Conservation (phyloP, 345 rosid genomes). For the Syzygium grande region DNA sequence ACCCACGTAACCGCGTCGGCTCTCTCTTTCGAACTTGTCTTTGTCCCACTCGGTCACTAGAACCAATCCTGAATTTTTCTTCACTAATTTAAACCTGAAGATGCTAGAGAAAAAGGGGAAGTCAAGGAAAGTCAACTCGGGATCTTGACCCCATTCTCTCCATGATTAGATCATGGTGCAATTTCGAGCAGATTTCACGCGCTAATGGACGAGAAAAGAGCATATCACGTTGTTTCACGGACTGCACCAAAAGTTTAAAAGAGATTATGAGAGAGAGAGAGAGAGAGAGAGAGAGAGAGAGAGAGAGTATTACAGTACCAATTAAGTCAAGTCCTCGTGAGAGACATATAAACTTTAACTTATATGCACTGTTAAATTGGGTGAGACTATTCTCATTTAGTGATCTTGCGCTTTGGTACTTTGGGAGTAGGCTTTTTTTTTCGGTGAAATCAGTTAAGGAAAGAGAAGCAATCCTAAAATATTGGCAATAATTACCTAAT, state of each 20-base stretch:
- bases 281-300: not conserved
- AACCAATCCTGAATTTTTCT: not conserved
- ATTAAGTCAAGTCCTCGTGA: not conserved
- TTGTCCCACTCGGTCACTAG: too few species aligned
- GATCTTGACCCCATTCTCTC: not conserved
- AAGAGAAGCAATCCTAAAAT: not conserved
- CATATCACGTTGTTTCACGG: not conserved
- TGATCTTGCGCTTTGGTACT: not conserved
- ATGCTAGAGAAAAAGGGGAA: not conserved
- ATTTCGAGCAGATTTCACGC: not conserved
- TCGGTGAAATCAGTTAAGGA: not conserved
- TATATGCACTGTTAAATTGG: not conserved
- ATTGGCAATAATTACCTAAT: not conserved
- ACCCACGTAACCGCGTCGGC: not conserved
- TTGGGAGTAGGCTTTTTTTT: not conserved
- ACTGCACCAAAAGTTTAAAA: not conserved
- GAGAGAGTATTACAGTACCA: not conserved
- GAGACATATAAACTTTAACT: not conserved
- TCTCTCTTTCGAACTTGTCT: too few species aligned
- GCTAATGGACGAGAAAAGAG: not conserved
- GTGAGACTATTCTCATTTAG: not conserved
- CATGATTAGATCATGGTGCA: not conserved
- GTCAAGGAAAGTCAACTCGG: not conserved
- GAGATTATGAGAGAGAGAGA: not conserved
- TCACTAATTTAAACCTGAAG: too few species aligned